Base-by-base conservation (phyloP, 2,329 filamentous ascomycete genomes). In the Saccharata proteae region DNA sequence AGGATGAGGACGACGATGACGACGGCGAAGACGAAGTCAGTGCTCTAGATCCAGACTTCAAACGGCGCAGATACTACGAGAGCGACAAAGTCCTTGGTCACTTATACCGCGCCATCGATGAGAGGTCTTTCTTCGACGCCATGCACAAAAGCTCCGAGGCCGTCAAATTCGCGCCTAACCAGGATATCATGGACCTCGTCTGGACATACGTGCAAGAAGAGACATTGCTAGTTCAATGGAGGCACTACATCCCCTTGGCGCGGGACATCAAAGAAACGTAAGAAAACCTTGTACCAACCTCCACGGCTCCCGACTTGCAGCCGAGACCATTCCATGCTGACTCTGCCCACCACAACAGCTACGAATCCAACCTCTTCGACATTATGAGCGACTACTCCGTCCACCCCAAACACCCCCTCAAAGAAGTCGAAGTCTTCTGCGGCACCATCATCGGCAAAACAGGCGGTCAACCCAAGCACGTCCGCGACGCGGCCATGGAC, bases 41-140 rank as follows among this genome's bases (percentile, higher is more conserved):
- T 6, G 29, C 29, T 4, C 32, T 39, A 2, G 40, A 41, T 19
- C 38, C 41, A 12, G 39, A 43, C 20, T 45, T 47, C 27, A 43
- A 37, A 0, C 54, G 43, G 4, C 59, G 64, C 16, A 52, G 55
- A 3, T 88, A 75, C 46, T 86, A 90, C 48, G 54, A 52, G 18
- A 84, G 77, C 2, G 43, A 71, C 0, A 83, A 81, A 41, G 61
- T 79, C 0, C 64, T 90, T 0, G 83, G 83, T 0, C 54, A 64
- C 4, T 59, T 92, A 0, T 90, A 80, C 47, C 71, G 80, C 2
- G 68, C 65, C 0, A 75, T 92, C 8, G 73, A 92, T 42, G 82
- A 90, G 50, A 62, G 64, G 26, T 64, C 67, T 31, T 79, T 86
- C 25, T 77, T 51, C 24, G 28, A 39, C 3, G 36, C 37, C 18